These are phyloP conservation scores for Cutaneotrichosporon cutaneum DNA, from an alignment of 1,284 basidiomycete genomes.

Conservation along the genomic window DNA sequence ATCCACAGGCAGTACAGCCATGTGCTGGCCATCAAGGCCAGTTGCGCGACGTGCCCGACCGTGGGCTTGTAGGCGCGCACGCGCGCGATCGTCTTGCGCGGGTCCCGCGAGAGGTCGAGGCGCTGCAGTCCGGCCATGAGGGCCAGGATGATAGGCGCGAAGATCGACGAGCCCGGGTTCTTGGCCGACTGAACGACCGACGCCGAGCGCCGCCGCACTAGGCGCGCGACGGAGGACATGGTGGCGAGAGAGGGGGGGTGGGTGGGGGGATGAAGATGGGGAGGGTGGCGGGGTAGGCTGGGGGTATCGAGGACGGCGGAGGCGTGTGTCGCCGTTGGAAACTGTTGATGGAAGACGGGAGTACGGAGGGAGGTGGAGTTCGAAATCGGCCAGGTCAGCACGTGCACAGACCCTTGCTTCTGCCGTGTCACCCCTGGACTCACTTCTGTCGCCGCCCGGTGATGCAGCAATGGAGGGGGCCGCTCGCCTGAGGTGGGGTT, in stretches of 20 bases:
- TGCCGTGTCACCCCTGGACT: not conserved
- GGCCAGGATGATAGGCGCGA: conserved; percentile 41
- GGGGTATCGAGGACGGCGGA: not conserved
- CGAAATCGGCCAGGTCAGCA: not conserved
- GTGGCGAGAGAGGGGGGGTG: not conserved
- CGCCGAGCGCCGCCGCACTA: conserved; percentile 1
- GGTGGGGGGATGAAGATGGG: not conserved
- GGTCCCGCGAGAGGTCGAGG: conserved; percentile 73
- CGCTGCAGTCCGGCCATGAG: conserved; percentile 54
- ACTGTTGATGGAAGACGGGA: not conserved
- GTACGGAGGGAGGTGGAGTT: not conserved
- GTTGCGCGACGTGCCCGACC: conserved; percentile 60
- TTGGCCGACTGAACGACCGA: not conserved
- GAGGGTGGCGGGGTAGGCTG: not conserved
- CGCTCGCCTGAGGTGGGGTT: not conserved
- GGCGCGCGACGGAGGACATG: conserved; percentile 2
- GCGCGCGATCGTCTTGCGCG: conserved; percentile 65
- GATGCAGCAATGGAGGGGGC: not conserved
- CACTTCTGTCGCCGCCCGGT: not conserved
- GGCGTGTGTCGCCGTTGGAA: not conserved
- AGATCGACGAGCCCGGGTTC: conserved; percentile 11
- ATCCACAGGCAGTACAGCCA: conserved; percentile 74
- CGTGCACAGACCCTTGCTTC: not conserved
- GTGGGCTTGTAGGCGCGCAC: conserved; percentile 65
- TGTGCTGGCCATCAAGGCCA: conserved; percentile 61